Conservation (phyloP, 2,329 filamentous ascomycete species). For the Sodiomyces alkalinus region DNA sequence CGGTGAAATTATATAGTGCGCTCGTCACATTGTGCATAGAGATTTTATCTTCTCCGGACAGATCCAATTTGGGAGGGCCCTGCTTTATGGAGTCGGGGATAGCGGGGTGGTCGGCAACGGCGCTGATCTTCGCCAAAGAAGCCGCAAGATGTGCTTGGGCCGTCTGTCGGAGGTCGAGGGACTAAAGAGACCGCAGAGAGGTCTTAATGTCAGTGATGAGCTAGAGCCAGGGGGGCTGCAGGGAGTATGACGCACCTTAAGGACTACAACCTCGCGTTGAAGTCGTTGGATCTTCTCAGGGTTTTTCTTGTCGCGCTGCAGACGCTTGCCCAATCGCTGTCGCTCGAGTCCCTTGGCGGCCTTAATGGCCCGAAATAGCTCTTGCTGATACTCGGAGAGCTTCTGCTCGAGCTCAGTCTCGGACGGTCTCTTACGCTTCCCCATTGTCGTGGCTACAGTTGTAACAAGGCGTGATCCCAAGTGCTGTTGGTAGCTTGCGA, state of each 20-base stretch:
- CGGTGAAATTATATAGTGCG: constrained; percentile 34
- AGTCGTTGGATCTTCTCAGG: constrained; percentile 41
- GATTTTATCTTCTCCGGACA: constrained; percentile 34
- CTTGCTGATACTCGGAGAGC: constrained; percentile 39
- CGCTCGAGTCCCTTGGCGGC: constrained; percentile 62
- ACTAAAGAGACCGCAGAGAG: constrained; percentile 16
- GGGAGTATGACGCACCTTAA: constrained; percentile 27
- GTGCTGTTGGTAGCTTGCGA: neutral
- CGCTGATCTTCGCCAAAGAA: constrained; percentile 37
- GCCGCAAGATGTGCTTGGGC: constrained; percentile 40
- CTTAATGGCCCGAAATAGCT: constrained; percentile 54
- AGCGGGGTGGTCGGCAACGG: constrained; percentile 32
- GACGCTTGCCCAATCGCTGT: constrained; percentile 53
- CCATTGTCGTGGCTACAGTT: constrained; percentile 21
- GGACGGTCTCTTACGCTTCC: constrained; percentile 39
- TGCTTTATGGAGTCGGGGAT: constrained; percentile 32
- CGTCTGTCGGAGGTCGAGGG: constrained; percentile 41
- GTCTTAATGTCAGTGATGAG: neutral
- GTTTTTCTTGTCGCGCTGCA: constrained; percentile 29
- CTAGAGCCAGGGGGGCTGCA: too few species aligned
- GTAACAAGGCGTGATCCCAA: too few species aligned
- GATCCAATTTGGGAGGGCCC: constrained; percentile 31
- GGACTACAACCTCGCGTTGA: constrained; percentile 41
- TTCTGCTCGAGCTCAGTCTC: constrained; percentile 31
- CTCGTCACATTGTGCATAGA: constrained; percentile 46